A percentile compares a stretch with the other conserved stretches of the same genome.
phyloP scores from a whole-genome alignment of 2,329 filamentous ascomycete species.

The Curvularia sp. region DNA sequence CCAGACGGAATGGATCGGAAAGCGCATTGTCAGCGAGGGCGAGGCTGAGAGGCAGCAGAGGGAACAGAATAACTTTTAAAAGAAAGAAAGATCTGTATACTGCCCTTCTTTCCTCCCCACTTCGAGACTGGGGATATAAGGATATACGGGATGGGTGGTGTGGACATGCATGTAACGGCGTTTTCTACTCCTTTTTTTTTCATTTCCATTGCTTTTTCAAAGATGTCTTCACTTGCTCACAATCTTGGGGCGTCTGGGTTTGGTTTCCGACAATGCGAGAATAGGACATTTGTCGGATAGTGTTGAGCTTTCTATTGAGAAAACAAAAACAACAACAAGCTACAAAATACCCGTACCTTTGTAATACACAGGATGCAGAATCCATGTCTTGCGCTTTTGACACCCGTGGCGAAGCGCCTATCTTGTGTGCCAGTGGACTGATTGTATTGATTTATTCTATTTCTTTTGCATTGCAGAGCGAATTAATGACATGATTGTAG shows the following conservation, averaged over 20 bases:
- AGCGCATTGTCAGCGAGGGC: slow-evolving; percentile 47
- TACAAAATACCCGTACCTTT: no score
- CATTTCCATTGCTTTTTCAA: not conserved
- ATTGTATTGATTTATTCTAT: not conserved
- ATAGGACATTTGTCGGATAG: not conserved
- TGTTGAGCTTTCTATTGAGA: not conserved
- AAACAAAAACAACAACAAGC: not conserved
- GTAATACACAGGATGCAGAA: no score
- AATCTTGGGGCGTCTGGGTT: not conserved
- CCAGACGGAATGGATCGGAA: slow-evolving; percentile 72
- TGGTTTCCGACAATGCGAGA: not conserved
- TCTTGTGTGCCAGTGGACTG: not conserved
- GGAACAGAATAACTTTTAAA: slow-evolving; percentile 41
- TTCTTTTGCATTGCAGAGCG: not conserved
- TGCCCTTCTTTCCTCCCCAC: no score
- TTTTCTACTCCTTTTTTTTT: not conserved
- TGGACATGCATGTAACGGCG: not conserved
- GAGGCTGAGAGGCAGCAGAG: slow-evolving; percentile 43
- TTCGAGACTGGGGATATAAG: no score
- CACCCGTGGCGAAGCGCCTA: no score
- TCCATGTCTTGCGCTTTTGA: not conserved
- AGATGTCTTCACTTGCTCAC: not conserved
- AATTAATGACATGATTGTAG: no score
- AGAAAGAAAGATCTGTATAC: not conserved
- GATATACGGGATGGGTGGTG: no score